These are phyloP conservation scores for Fusarium verrucosum DNA, from an alignment of 2,329 filamentous ascomycete species.

Conservation along the genomic window DNA sequence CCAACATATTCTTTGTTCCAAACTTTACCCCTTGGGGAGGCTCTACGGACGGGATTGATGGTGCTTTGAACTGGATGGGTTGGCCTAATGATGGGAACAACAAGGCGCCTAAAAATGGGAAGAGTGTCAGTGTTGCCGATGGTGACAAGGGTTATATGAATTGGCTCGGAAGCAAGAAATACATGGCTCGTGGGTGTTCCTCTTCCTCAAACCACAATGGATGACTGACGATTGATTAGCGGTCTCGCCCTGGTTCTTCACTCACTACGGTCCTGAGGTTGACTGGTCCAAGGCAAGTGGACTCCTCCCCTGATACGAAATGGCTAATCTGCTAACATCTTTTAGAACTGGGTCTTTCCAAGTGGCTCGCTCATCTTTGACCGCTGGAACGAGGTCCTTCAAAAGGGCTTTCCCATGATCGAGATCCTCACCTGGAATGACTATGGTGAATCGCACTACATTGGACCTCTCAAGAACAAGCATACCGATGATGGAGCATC, in stretches of 20 bases:
- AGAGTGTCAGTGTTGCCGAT: constrained; percentile 53
- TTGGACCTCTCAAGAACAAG: constrained; percentile 58
- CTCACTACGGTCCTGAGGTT: constrained; percentile 50
- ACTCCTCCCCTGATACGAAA: rapidly evolving
- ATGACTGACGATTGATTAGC: constrained; percentile 33
- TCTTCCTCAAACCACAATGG: rapidly evolving
- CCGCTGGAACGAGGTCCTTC: constrained; percentile 62
- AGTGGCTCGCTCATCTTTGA: constrained; percentile 67
- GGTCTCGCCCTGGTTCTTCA: constrained; percentile 56
- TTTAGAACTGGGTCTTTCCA: constrained; percentile 67
- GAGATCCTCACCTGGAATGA: constrained; percentile 59
- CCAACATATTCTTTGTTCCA: constrained; percentile 58
- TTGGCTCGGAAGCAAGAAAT: constrained; percentile 54
- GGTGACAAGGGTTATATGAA: constrained; percentile 49
- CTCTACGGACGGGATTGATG: constrained; percentile 54
- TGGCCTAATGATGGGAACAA: constrained; percentile 59
- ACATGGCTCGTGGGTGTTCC: constrained; percentile 53
- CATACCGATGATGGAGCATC: constrained; percentile 56
- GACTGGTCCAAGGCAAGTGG: constrained; percentile 21
- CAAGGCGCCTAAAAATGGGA: constrained; percentile 56
- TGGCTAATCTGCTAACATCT: constrained; percentile 50
- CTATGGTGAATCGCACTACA: constrained; percentile 65
- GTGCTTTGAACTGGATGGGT: constrained; percentile 57
- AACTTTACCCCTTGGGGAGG: constrained; percentile 58
- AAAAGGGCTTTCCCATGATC: constrained; percentile 58